A percentile compares a stretch with the other conserved stretches of the same genome.
These are phyloP conservation scores for Chloris gayana DNA, from an alignment of 176 grass and related monocot species.

Conservation along the genomic window DNA sequence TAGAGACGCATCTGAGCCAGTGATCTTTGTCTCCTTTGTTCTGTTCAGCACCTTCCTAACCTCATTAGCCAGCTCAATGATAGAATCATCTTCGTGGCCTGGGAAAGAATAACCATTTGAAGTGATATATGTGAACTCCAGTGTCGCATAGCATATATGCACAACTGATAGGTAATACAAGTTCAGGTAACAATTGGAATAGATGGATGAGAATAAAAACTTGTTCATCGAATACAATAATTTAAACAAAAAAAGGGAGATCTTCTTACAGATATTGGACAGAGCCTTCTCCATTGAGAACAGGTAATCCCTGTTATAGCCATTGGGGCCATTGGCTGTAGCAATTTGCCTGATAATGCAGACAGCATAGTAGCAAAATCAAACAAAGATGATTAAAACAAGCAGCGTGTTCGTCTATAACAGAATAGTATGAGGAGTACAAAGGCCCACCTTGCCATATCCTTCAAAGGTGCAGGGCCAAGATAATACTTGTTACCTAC, in stretches of 20 bases:
- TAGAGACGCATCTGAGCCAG: conserved; percentile 24
- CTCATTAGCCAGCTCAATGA: conserved; percentile 64
- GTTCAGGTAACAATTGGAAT: neutral
- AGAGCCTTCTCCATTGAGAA: conserved; percentile 96
- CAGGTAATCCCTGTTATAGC: conserved; percentile 92
- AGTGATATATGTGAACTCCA: neutral
- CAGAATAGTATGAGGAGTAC: conserved; percentile 8
- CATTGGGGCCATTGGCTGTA: conserved; percentile 81
- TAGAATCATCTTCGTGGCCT: conserved; percentile 78
- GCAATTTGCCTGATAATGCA: conserved; percentile 81
- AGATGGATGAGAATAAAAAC: neutral
- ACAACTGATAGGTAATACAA: neutral
- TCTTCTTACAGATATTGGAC: conserved; percentile 69
- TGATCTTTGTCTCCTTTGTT: conserved; percentile 50
- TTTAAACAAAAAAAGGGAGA: neutral
- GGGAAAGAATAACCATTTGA: conserved; percentile 17
- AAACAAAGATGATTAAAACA: conserved; percentile 14
- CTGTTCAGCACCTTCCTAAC: conserved; percentile 71
- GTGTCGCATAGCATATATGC: neutral
- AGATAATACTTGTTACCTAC: conserved; percentile 88
- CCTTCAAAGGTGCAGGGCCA: conserved; percentile 76
- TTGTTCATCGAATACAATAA: neutral
- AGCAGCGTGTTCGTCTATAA: neutral
- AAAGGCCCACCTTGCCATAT: conserved; percentile 77
- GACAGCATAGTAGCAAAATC: conserved; percentile 21